These are phyloP conservation scores for Moesziomyces globuligerus DNA, from an alignment of 1,284 basidiomycete species.

Conservation along the genomic window DNA sequence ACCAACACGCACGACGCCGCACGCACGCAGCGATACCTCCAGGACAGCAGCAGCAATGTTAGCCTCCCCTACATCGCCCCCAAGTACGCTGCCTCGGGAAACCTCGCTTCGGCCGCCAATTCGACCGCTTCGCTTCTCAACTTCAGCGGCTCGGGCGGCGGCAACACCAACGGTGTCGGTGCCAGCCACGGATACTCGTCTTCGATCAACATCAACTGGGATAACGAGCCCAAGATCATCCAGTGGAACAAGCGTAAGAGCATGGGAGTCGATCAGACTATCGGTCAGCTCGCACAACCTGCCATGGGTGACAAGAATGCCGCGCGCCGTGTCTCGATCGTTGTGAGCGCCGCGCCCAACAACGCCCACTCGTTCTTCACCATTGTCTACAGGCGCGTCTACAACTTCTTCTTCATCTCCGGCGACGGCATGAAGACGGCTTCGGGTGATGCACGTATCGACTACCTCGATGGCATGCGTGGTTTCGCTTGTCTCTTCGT, in stretches of 20 bases:
- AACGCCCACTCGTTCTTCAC: constrained; percentile 40
- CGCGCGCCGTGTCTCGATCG: constrained; percentile 37
- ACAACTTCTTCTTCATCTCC: constrained; percentile 44
- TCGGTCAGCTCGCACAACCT: constrained; percentile 52
- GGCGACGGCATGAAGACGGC: constrained; percentile 43
- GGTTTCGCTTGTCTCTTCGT: constrained; percentile 60
- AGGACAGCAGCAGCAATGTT: constrained; percentile 42
- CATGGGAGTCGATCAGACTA: constrained; percentile 22
- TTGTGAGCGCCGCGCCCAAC: constrained; percentile 29
- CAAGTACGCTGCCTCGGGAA: constrained; percentile 23
- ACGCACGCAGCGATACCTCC: constrained; percentile 41
- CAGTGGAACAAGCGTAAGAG: constrained; percentile 53
- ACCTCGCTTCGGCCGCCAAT: constrained; percentile 17
- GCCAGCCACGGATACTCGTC: constrained; percentile 33
- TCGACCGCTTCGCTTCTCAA: constrained; percentile 39
- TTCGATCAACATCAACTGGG: constrained; percentile 37
- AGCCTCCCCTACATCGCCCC: constrained; percentile 46
- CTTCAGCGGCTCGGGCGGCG: constrained; percentile 27
- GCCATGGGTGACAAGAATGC: constrained; percentile 50
- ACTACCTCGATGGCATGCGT: constrained; percentile 58
- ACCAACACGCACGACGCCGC: constrained; percentile 34
- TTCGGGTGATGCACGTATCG: constrained; percentile 50
- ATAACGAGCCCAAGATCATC: constrained; percentile 46
- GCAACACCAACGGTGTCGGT: constrained; percentile 17
- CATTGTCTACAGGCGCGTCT: constrained; percentile 29